These are phyloP conservation scores for Hericium erinaceus DNA, from an alignment of 768 basidiomycete species.

Conservation along the genomic window DNA sequence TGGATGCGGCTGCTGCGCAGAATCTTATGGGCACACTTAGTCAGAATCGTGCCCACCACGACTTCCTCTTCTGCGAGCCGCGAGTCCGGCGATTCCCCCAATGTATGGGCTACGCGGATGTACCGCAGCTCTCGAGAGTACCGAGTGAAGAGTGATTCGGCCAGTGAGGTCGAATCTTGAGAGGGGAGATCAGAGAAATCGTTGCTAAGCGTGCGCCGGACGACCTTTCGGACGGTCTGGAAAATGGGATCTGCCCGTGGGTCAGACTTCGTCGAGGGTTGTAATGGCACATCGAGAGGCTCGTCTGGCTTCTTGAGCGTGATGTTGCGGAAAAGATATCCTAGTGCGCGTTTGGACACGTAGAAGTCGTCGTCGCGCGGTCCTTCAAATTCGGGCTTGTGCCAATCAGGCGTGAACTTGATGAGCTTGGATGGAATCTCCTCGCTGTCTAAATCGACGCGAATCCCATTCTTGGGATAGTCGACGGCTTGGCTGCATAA, in stretches of 20 bases:
- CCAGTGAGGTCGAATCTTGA: background rate
- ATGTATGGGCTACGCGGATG: slow-evolving; percentile 57
- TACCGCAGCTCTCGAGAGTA: slow-evolving; percentile 64
- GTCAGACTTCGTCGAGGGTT: background rate
- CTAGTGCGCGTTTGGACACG: slow-evolving; percentile 59
- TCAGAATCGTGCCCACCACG: slow-evolving; percentile 65
- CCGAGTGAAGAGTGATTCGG: slow-evolving; percentile 29
- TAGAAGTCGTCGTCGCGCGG: slow-evolving; percentile 61
- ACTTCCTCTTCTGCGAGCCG: slow-evolving; percentile 65
- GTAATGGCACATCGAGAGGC: slow-evolving; percentile 7
- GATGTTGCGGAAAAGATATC: slow-evolving; percentile 60
- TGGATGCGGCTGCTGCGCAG: slow-evolving; percentile 51
- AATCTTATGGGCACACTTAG: slow-evolving; percentile 52
- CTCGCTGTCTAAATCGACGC: slow-evolving; percentile 38
- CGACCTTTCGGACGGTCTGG: background rate
- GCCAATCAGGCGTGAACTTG: slow-evolving; percentile 73
- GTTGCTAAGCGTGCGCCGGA: background rate
- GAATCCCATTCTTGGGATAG: slow-evolving; percentile 69
- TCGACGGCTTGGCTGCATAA: slow-evolving; percentile 67
- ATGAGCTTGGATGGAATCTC: slow-evolving; percentile 47
- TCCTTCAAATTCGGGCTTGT: slow-evolving; percentile 30
- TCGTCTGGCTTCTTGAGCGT: slow-evolving; percentile 30
- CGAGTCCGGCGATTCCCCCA: slow-evolving; percentile 46
- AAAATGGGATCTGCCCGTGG: background rate
- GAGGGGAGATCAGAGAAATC: background rate